These are phyloP conservation scores for Arthrobotrys megalospora DNA, from an alignment of 2,329 filamentous ascomycete species.

Conservation along the genomic window DNA sequence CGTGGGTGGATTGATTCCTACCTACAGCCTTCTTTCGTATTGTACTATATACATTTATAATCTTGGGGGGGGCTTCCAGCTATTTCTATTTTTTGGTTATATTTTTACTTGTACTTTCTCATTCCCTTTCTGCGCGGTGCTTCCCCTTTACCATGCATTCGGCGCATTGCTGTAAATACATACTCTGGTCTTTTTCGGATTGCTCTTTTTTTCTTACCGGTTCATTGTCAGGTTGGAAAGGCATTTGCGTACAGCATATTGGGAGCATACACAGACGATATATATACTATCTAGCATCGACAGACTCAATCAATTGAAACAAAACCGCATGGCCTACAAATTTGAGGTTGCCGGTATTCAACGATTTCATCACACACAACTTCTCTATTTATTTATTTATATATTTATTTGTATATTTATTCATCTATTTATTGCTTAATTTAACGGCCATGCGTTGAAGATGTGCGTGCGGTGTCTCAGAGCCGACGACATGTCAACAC, in stretches of 20 bases:
- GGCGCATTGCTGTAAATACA: conserved; percentile 44
- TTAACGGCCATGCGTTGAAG: not conserved
- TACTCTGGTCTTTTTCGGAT: conserved; percentile 12
- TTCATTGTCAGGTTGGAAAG: conserved; percentile 38
- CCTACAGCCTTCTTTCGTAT: conserved; percentile 20
- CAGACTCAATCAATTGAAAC: conserved; percentile 55
- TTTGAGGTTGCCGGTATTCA: conserved; percentile 61
- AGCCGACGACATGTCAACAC: conserved; percentile 35
- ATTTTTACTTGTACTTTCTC: conserved; percentile 9
- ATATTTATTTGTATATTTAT: not conserved
- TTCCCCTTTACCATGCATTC: conserved; percentile 35
- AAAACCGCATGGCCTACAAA: conserved; percentile 61
- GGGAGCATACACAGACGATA: conserved; percentile 46
- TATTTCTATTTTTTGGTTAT: not conserved
- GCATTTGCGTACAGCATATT: conserved; percentile 52
- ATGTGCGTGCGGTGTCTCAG: not conserved
- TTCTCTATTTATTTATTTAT: not conserved
- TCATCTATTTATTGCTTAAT: not conserved
- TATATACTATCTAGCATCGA: conserved; percentile 44
- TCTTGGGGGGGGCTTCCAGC: conserved; percentile 3
- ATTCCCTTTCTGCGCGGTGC: conserved; percentile 34
- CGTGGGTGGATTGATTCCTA: conserved; percentile 39
- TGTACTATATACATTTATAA: conserved; percentile 58
- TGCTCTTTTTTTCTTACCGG: conserved; percentile 38
- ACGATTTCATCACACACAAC: conserved; percentile 6